Percentiles rank a stretch among this genome's conserved stretches.
Evolutionary conservation across 352 stramenopile genomes (phyloP).

Genomic region (Phytophthora hybrid): DNA sequence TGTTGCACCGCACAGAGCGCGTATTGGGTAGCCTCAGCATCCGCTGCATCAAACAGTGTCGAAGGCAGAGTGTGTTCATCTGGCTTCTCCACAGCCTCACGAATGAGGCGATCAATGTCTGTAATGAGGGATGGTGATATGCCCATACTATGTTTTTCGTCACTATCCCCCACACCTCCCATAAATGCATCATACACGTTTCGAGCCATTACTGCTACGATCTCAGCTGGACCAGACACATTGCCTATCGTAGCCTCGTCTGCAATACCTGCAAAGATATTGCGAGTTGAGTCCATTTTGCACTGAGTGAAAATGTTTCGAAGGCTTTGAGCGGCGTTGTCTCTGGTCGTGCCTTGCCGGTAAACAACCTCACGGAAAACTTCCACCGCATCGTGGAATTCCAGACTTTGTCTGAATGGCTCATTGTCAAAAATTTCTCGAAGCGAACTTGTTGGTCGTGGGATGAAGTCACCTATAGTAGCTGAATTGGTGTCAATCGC

Average conservation of each 20-base stretch:
- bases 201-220: constrained; percentile 17
- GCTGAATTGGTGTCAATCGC: neutral
- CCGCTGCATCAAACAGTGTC: constrained; percentile 62
- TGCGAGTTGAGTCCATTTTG: constrained; percentile 28
- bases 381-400: constrained; percentile 68
- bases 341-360: neutral
- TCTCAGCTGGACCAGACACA: constrained; percentile 6
- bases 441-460: neutral
- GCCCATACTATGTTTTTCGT: constrained; percentile 5
- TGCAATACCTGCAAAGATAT: constrained; percentile 10
- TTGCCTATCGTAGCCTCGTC: neutral
- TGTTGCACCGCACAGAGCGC: constrained; percentile 29
- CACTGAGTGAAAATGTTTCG: constrained; percentile 30
- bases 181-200: constrained; percentile 35
- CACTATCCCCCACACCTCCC: neutral
- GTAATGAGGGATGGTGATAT: constrained; percentile 39
- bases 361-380: constrained; percentile 51
- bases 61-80: constrained; percentile 23
- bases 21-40: constrained; percentile 65
- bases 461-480: too few species aligned
- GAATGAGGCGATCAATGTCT: constrained; percentile 43
- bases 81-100: neutral
- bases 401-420: constrained; percentile 40
- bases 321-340: neutral
- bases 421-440: constrained; percentile 20